phyloP scores from a whole-genome alignment of 108 stramenopile genomes.

The Nannochloropsis gaditana region DNA sequence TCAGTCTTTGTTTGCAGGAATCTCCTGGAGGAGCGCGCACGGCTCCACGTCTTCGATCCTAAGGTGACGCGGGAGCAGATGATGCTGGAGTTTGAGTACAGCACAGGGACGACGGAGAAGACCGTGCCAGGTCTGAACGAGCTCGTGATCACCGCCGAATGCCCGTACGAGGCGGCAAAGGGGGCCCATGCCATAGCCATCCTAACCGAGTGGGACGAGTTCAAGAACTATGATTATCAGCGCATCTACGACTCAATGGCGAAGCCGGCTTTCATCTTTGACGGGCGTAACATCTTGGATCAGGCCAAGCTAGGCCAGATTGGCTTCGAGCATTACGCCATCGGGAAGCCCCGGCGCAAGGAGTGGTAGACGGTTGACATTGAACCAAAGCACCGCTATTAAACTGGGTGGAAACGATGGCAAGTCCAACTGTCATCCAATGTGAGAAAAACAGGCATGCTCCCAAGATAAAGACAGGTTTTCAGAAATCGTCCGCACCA shows the following conservation, averaged over 20 bases:
- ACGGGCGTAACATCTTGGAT: slow-evolving; percentile 90
- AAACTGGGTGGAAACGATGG: too few species aligned
- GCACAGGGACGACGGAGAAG: slow-evolving; percentile 72
- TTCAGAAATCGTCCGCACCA: too few species aligned
- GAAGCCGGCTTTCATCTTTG: slow-evolving; percentile 98
- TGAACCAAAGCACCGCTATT: too few species aligned
- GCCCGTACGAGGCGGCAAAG: slow-evolving; percentile 81
- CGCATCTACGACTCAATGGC: slow-evolving; percentile 84
- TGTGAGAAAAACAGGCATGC: too few species aligned
- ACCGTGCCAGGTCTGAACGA: slow-evolving; percentile 66
- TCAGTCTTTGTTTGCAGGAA: slow-evolving; percentile 89
- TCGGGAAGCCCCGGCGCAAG: neutral
- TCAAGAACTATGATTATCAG: slow-evolving; percentile 85
- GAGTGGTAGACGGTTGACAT: neutral
- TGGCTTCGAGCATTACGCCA: slow-evolving; percentile 72
- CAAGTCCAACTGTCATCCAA: too few species aligned
- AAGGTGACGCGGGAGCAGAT: slow-evolving; percentile 80
- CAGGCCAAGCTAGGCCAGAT: slow-evolving; percentile 78
- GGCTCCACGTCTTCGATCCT: slow-evolving; percentile 91
- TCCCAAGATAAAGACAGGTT: too few species aligned
- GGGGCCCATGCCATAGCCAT: slow-evolving; percentile 92
- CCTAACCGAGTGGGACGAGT: slow-evolving; percentile 99
- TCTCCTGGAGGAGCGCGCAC: slow-evolving; percentile 85
- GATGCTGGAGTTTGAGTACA: slow-evolving; percentile 95
- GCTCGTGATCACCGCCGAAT: slow-evolving; percentile 68